A percentile compares a stretch with the other conserved stretches of the same genome.
phyloP scores from a whole-genome alignment of 2,329 filamentous ascomycete genomes.

The Neofusicoccum ribis region DNA sequence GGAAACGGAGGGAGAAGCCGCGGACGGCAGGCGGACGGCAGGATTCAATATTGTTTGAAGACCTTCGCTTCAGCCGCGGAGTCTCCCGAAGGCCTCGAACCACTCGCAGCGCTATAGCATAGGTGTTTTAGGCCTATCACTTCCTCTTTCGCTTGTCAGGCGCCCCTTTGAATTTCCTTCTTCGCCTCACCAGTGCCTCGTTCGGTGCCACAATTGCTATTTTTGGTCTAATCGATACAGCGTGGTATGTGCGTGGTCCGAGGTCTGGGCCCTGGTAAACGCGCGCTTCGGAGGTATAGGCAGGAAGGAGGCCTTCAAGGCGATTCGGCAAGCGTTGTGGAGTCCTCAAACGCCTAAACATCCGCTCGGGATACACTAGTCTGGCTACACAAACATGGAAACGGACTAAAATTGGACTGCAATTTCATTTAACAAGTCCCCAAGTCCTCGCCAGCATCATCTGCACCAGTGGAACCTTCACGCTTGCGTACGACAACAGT shows the following conservation, averaged over 20 bases:
- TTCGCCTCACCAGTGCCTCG: background rate
- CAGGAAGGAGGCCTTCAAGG: background rate
- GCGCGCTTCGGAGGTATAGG: constrained; percentile 3
- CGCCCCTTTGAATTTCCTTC: constrained; percentile 4
- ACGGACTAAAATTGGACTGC: background rate
- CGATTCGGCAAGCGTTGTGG: background rate
- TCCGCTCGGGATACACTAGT: background rate
- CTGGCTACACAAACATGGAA: background rate
- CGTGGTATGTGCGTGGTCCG: background rate
- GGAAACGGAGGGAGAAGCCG: no score
- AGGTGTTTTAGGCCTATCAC: background rate
- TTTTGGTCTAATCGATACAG: background rate
- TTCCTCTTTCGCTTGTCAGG: background rate
- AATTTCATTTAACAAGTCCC: background rate
- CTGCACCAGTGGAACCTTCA: no score
- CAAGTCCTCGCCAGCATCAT: background rate
- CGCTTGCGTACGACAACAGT: no score
- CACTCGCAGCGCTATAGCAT: background rate
- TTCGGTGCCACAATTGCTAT: background rate
- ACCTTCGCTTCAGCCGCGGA: background rate
- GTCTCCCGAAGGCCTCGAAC: background rate
- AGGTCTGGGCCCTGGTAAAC: background rate
- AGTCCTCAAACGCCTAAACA: background rate
- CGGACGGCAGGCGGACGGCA: no score
- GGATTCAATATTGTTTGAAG: no score